Evolutionary conservation across 495 filamentous ascomycete genomes (phyloP), one percentile per base, ranked within the genome.

Genomic region (Chaetomium cochliodes): DNA sequence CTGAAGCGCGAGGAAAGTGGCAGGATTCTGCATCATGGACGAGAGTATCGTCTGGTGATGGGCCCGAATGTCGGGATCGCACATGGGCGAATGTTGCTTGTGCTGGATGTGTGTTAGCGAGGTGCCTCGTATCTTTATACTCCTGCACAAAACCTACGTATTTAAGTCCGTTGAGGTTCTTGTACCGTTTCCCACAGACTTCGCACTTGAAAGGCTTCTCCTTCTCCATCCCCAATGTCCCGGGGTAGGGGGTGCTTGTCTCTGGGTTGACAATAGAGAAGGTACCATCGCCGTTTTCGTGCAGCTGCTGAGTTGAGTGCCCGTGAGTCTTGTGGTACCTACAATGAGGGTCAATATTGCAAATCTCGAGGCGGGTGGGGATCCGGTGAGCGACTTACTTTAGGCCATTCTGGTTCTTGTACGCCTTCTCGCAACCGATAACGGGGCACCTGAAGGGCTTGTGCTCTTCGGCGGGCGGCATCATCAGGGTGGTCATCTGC

Each of bases 351-450:
- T 81, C 77, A 85, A 78, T n/a, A 64, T 50, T 37, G 33, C 9
- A 12, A 3, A 1, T 12, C 5, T 37, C 9, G 33, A 12, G 33
- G 33, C 5, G 6, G 33, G 5, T 37, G 33, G 33, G 11, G 9
- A 37, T 8, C 11, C 33, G 33, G 60, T 25, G 7, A 55, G 47
- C 16, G 39, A 78, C 82, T 67, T 90, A 96, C 83, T 98, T 98
- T 39, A 99, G 81, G 39, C 94, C 94, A 70, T 99, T 99, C 71
- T 98, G 94, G 75, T 99, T 99, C 83, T 99, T 99, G 77, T 99
- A 99, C 16, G 94, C 94, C 81, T 99, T 99, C 75, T 99, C 94
- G 72, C 94, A 99, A 20, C 94, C 94, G 70, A 98, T 96, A 50
- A 99, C 94, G 11, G 96, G 94, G 74, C 94, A 99, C 71, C 90